Evolutionary conservation across 345 rosid species (phyloP).

Genomic region (Populus alba): DNA sequence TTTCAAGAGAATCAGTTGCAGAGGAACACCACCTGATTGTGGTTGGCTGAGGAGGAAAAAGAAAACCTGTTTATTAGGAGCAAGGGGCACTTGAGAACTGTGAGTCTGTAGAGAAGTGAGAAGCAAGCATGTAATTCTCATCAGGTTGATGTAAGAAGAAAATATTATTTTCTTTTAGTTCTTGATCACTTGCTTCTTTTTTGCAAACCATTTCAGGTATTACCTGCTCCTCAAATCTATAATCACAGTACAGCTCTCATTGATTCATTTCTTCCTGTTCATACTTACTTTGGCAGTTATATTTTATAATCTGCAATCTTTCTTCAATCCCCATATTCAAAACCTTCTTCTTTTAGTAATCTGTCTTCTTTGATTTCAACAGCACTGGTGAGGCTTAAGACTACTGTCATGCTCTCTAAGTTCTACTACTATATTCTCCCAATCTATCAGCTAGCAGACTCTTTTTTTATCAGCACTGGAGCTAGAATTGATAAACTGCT

Average conservation of each 20-base stretch:
- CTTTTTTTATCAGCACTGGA: background rate
- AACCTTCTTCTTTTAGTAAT: background rate
- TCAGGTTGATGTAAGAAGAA: background rate
- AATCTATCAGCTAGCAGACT: background rate
- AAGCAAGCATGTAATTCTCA: background rate
- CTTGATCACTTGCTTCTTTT: slow-evolving; percentile 8
- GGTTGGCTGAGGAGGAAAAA: background rate
- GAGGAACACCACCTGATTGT: slow-evolving; percentile 26
- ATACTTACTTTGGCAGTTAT: background rate
- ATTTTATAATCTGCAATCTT: background rate
- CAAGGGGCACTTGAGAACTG: slow-evolving; percentile 21
- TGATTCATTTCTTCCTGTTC: background rate
- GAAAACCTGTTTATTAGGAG: slow-evolving; percentile 8
- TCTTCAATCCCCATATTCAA: background rate
- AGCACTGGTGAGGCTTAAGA: no score
- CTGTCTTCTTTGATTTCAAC: background rate
- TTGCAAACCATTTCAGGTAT: slow-evolving; percentile 6
- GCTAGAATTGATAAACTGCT: background rate
- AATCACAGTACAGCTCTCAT: background rate
- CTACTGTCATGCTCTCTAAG: background rate
- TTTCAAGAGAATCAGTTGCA: slow-evolving; percentile 42
- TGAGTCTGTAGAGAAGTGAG: background rate
- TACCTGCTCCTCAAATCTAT: slow-evolving; percentile 14
- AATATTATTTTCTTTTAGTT: background rate
- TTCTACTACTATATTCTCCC: background rate